Percentiles rank a stretch among this genome's conserved stretches.
These are phyloP conservation scores for Cercis canadensis DNA, from an alignment of 306 rosid species.

Conservation along the genomic window DNA sequence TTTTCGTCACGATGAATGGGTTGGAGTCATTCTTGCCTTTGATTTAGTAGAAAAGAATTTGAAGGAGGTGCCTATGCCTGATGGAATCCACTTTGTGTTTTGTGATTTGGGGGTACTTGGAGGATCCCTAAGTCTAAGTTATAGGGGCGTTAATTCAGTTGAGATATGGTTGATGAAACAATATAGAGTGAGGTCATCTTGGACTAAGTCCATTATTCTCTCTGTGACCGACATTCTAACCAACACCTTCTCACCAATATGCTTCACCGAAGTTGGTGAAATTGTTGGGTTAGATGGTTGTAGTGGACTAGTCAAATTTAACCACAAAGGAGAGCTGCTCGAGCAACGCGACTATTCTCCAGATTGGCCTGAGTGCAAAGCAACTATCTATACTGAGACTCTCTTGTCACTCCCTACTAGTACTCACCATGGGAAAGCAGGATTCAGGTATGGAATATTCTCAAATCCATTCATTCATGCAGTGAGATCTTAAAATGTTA, in stretches of 20 bases:
- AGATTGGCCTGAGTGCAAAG: no score
- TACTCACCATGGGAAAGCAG: no score
- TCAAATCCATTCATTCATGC: no score
- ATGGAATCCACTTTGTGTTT: background rate
- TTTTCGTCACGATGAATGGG: background rate
- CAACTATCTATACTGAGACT: no score
- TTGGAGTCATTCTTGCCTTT: background rate
- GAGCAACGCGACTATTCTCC: background rate
- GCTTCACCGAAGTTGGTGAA: background rate
- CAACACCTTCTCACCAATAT: background rate
- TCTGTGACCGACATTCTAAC: background rate
- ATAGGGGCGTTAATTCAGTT: background rate
- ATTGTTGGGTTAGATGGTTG: background rate
- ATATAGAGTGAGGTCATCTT: background rate
- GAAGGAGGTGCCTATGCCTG: background rate
- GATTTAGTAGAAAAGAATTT: background rate
- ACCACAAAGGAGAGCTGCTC: background rate
- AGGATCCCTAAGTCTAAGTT: background rate
- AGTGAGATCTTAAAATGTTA: no score
- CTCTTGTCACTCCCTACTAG: no score
- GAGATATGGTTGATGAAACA: background rate
- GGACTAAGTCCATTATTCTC: background rate
- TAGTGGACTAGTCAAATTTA: background rate
- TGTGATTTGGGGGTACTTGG: background rate
- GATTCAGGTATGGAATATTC: no score